These are phyloP conservation scores for Ephemerocybe angulata DNA, from an alignment of 768 basidiomycete species.

Conservation along the genomic window DNA sequence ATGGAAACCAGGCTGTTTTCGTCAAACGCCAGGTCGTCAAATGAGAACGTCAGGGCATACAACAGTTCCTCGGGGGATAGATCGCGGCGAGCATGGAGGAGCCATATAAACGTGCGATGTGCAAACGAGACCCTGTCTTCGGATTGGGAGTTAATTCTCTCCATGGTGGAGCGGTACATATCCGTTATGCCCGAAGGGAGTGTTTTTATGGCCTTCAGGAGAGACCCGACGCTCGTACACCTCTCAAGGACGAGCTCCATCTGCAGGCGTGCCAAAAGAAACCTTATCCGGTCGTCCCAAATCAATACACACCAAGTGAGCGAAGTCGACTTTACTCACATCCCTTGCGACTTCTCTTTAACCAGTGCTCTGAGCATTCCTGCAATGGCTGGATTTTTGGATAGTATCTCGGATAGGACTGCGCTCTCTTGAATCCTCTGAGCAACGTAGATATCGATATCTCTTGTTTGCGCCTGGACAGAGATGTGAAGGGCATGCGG, in stretches of 20 bases:
- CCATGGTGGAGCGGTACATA: background rate
- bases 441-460: background rate
- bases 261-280: background rate
- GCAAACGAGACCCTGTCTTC: background rate
- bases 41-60: too few species aligned
- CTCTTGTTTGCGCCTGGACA: background rate
- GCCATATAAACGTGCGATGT: background rate
- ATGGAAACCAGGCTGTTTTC: too few species aligned
- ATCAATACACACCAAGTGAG: too few species aligned
- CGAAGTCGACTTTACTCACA: background rate
- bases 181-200: background rate
- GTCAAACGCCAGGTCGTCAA: too few species aligned
- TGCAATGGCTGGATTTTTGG: background rate
- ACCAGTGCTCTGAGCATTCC: background rate
- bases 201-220: background rate
- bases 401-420: background rate
- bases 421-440: background rate
- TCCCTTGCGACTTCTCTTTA: background rate
- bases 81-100: background rate
- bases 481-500: background rate
- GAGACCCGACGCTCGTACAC: background rate
- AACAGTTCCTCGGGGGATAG: too few species aligned
- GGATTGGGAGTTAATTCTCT: background rate
- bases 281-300: too few species aligned
- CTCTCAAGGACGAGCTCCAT: background rate